Evolutionary conservation across 2,329 filamentous ascomycete genomes (phyloP).

Genomic region (Xenoacremonium recifei): DNA sequence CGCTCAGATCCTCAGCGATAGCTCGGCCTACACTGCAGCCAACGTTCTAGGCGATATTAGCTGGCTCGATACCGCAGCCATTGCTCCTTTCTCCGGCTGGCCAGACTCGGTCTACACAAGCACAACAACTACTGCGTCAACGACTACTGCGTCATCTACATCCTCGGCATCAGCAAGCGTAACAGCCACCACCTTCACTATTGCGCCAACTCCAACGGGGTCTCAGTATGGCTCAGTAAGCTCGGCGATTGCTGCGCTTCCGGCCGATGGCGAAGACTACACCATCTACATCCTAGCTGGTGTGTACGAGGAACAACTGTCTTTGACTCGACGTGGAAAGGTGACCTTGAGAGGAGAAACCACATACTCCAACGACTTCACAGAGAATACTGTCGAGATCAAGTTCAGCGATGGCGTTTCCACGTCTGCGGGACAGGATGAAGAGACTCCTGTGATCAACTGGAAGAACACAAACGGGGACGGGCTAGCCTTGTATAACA

Average conservation of each 20-base stretch:
- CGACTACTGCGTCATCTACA: not conserved
- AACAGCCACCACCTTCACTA: constrained; percentile 15
- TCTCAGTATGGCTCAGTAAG: constrained; percentile 40
- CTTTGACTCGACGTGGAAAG: constrained; percentile 12
- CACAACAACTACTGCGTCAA: constrained; percentile 10
- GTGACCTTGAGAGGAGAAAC: constrained; percentile 21
- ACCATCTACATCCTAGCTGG: constrained; percentile 23
- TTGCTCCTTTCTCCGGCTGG: constrained; percentile 27
- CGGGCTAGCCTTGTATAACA: constrained; percentile 59
- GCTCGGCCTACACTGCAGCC: constrained; percentile 50
- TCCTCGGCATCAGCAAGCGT: too few species aligned
- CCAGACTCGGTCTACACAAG: constrained; percentile 26
- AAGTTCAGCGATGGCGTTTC: constrained; percentile 18
- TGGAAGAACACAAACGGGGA: constrained; percentile 40
- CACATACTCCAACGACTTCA: constrained; percentile 19
- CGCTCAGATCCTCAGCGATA: constrained; percentile 31
- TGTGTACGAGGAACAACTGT: constrained; percentile 21
- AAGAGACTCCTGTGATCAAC: constrained; percentile 43
- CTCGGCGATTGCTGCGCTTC: constrained; percentile 42
- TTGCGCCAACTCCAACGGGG: constrained; percentile 33
- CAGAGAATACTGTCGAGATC: constrained; percentile 18
- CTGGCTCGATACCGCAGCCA: constrained; percentile 30
- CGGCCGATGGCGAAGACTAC: constrained; percentile 17
- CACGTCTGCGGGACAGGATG: constrained; percentile 39
- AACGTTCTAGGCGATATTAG: constrained; percentile 28